phyloP scores from a whole-genome alignment of 208 protist species.

The Trichomonas vaginalis region DNA sequence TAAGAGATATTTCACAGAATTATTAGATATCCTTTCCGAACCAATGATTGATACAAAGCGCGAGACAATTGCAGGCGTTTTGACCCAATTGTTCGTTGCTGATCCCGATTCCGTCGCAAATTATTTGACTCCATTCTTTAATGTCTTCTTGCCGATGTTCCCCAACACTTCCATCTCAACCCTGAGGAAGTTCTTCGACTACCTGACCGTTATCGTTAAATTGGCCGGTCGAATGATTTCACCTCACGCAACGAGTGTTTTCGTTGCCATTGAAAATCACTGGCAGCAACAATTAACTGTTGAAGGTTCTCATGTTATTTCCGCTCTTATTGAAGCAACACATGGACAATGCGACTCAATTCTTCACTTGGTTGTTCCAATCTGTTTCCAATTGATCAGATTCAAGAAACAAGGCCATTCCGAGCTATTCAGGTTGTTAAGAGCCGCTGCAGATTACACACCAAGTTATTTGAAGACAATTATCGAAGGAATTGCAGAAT shows the following conservation, averaged over 20 bases:
- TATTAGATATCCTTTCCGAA: not conserved
- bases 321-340: not conserved
- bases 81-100: not conserved
- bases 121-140: not conserved
- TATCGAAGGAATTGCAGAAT: not conserved
- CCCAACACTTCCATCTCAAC: not conserved
- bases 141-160: not conserved
- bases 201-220: not conserved
- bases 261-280: not conserved
- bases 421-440: not conserved
- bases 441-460: not conserved
- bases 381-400: not conserved
- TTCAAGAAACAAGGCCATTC: not conserved
- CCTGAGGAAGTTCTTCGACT: not conserved
- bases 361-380: not conserved
- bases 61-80: not conserved
- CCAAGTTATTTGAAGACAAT: not conserved
- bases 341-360: conserved; percentile 6
- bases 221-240: not conserved
- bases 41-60: conserved; percentile 2
- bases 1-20: not conserved
- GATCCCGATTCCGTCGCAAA: not conserved
- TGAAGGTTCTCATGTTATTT: not conserved
- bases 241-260: not conserved
- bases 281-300: not conserved